Evolutionary conservation across 2,329 filamentous ascomycete species (phyloP), one percentile per base, ranked within the genome.

Genomic region (Penicillium sumatraense): DNA sequence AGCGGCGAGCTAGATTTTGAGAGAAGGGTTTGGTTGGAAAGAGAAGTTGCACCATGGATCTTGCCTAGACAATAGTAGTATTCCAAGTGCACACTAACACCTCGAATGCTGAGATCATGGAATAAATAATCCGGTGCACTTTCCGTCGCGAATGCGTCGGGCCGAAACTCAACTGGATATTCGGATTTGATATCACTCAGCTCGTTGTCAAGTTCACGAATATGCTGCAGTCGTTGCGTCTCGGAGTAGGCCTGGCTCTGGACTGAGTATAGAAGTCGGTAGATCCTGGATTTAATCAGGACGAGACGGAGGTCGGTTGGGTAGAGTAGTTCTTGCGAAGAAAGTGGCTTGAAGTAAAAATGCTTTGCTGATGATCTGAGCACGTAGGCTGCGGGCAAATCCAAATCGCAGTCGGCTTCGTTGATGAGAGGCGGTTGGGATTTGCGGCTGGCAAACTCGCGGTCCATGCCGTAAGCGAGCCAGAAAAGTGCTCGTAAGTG

Each of bases 401-500:
- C 55, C 7, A 68, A 26, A n/a, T 66, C 65, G 18, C 65, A 66
- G 16, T 68, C 60, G 4, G 35, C 38, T 10, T 66, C 65, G 3
- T 63, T 64, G 3, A 67, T 56, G 24, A 66, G 48, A 1, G 62
- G 65, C 5, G 63, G 57, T 20, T 60, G 58, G 21, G 47, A 44
- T 33, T 60, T 58, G 9, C 65, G 61, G n/a, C 63, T 59, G 5
- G 62, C 57, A 29, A 67, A 54, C 46, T 66, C 63, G 31, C 62
- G 66, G 29, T 67, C 66, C 11, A 62, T 49, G 9, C 51, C 52
- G 35, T 66, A 68, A 23, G 57, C 65, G 2, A 63, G 46, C 66
- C 66, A 68, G 53, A 68, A 68, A 7, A 67, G 26, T 20, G 58
- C 62, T 5, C 66, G 60, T 10, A 65, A 42, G 42, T 68, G 66